Evolutionary conservation across 169 alveolate genomes (phyloP).

Genomic region (Cystoisospora suis): DNA sequence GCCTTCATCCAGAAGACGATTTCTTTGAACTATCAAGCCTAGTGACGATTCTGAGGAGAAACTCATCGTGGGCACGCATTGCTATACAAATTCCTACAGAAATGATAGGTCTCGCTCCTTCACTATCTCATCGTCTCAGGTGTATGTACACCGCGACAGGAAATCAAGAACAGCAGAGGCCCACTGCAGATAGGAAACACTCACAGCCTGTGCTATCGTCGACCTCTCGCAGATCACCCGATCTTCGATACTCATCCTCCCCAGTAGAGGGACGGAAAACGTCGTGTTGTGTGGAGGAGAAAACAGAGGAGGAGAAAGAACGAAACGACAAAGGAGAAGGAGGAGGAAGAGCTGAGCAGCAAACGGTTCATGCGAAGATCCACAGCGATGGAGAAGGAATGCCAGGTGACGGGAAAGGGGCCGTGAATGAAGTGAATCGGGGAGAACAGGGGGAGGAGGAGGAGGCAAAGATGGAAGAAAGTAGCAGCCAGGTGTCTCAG

Average conservation of each 20-base stretch:
- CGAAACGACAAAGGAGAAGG: background rate
- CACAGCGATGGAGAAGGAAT: too few species aligned
- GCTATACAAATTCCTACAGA: constrained; percentile 13
- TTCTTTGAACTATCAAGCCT: background rate
- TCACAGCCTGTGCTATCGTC: too few species aligned
- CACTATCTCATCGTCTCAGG: background rate
- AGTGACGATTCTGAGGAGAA: background rate
- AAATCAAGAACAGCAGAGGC: too few species aligned
- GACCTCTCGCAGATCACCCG: too few species aligned
- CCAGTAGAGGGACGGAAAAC: background rate
- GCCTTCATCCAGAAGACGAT: background rate
- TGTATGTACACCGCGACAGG: too few species aligned
- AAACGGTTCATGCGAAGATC: too few species aligned
- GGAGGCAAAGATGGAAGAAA: background rate
- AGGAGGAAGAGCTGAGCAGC: background rate
- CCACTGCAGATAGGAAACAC: too few species aligned
- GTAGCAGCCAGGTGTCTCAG: too few species aligned
- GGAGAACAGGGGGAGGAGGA: background rate
- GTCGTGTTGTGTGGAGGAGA: background rate
- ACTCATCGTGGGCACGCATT: background rate
- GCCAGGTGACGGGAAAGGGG: background rate
- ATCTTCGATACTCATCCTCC: too few species aligned
- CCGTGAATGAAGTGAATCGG: background rate
- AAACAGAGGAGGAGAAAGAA: background rate
- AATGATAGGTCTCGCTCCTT: background rate